Evolutionary conservation across 192 early-diverging fungal species (phyloP), one percentile per base, ranked within the genome.

Genomic region (Coemansia sp.): DNA sequence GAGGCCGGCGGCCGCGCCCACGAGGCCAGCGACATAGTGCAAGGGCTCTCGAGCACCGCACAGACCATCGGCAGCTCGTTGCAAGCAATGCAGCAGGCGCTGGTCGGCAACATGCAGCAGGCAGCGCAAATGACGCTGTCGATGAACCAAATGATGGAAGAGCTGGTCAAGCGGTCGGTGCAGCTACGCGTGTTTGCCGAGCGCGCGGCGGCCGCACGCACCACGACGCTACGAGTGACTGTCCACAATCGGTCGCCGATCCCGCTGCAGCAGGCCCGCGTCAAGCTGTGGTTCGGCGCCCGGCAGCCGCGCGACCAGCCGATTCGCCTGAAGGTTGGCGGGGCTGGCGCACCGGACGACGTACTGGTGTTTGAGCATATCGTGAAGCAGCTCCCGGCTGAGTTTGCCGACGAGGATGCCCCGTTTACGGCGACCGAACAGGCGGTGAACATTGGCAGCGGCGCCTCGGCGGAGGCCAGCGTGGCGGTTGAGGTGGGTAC

Each of bases 81-180:
- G 2, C 73, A 69, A 41, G 59, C 42, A 14, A 75, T 75, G 73
- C 73, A 75, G 43, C 53, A 50, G 8, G 58, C 45, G 14, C 45
- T 75, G 5, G 5, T 75, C 4, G 62, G 58, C 39, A 75, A 75
- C 55, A 56, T 75, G 65, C 66, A 65, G 38, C 73, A 69, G 50
- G 73, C 67, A 6, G 66, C 59, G 19, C 66, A 62, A 55, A 60
- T 75, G 73, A 75, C 62, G 12, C 35, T 58, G 36, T 69, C 73
- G 26, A 68, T 75, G 73, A 75, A 75, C 42, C 47, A 40, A 20
- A 75, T 75, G 73, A 75, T 75, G 73, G 73, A 75, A 50, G 73
- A 75, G 26, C 53, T 75, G 10, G 66, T 75, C 14, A 41, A 44
- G 35, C 56, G 66, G 9, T 62, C 73, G 3, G 46, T 75, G n/a